These are phyloP conservation scores for Apiospora sp. DNA, from an alignment of 2,329 filamentous ascomycete species.

Conservation along the genomic window DNA sequence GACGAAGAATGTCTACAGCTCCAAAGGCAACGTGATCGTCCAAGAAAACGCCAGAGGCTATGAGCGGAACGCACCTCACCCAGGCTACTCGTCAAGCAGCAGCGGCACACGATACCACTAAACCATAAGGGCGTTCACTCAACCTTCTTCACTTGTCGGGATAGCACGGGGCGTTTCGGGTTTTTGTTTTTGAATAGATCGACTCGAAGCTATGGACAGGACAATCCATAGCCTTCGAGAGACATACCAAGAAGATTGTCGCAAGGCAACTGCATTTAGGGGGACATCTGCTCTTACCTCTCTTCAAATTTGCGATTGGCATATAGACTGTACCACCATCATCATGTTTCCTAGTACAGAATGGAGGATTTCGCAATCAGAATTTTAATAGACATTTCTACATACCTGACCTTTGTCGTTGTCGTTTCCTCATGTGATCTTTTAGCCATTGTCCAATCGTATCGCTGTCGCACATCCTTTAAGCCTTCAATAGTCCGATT, in stretches of 20 bases:
- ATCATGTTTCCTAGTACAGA: not conserved
- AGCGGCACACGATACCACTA: not conserved
- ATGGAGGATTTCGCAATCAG: not conserved
- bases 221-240: not conserved
- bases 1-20: not conserved
- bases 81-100: not conserved
- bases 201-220: not conserved
- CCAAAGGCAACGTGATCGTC: not conserved
- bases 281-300: not conserved
- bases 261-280: conserved; percentile 5
- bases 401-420: not conserved
- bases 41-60: conserved; percentile 13
- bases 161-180: not conserved
- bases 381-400: not conserved
- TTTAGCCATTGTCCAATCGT: not conserved
- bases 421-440: not conserved
- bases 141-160: not conserved
- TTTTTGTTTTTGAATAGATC: not conserved
- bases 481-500: not conserved
- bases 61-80: conserved; percentile 8
- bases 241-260: not conserved
- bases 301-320: not conserved
- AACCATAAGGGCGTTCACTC: fast-evolving
- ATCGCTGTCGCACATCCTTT: not conserved
- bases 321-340: conserved; percentile 11